Percentiles rank a stretch among this genome's conserved stretches.
phyloP scores from a whole-genome alignment of 2,329 filamentous ascomycete species.

The Cordyceps sp. region DNA sequence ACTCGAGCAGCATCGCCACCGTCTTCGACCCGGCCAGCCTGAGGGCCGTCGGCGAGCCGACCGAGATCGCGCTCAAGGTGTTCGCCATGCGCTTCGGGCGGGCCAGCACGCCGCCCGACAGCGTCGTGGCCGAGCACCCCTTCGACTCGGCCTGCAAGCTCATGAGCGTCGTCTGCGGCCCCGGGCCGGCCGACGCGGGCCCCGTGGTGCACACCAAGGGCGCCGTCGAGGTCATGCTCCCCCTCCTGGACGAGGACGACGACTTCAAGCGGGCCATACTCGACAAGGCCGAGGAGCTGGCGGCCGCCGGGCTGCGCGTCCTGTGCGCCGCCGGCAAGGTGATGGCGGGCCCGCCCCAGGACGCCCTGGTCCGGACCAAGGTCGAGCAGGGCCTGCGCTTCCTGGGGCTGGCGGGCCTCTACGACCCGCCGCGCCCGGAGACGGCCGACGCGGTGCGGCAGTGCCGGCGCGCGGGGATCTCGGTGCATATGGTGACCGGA shows the following conservation, averaged over 20 bases:
- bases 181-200: conserved; percentile 14
- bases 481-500: conserved; percentile 54
- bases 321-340: conserved; percentile 44
- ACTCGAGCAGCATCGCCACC: conserved; percentile 28
- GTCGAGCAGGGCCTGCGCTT: conserved; percentile 44
- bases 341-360: conserved; percentile 18
- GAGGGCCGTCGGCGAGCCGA: conserved; percentile 49
- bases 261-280: conserved; percentile 28
- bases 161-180: conserved; percentile 52
- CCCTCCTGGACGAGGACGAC: conserved; percentile 30
- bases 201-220: conserved; percentile 38
- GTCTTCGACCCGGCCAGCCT: conserved; percentile 25
- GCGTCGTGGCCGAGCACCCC: conserved; percentile 46
- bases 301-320: conserved; percentile 48
- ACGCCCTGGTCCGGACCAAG: conserved; percentile 28
- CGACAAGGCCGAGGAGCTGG: conserved; percentile 36
- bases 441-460: conserved; percentile 42
- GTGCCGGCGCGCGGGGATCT: conserved; percentile 44
- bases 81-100: conserved; percentile 53
- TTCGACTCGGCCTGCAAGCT: conserved; percentile 61
- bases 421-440: conserved; percentile 55
- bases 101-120: conserved; percentile 25
- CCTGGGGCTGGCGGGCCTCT: conserved; percentile 55
- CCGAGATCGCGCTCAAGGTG: conserved; percentile 59
- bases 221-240: conserved; percentile 38